Conservation (phyloP, 129 eudicot species). For the Lactuca saligna region DNA sequence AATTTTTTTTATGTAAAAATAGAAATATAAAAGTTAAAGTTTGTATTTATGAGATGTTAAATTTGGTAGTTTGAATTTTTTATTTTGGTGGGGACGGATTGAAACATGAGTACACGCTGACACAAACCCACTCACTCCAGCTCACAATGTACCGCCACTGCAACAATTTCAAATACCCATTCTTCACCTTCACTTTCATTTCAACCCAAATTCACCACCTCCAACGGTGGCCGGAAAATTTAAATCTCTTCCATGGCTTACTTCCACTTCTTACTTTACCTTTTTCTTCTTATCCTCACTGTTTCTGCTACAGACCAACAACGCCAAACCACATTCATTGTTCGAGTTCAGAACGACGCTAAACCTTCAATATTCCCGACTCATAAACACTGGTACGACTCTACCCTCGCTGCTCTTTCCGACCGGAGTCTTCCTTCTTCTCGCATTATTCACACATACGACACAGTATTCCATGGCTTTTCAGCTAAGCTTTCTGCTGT, state of each 20-base stretch:
- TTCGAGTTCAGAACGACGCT: slow-evolving; percentile 61
- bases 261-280: neutral
- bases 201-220: neutral
- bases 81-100: neutral
- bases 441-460: slow-evolving; percentile 63
- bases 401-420: slow-evolving; percentile 45
- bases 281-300: neutral
- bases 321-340: slow-evolving; percentile 51
- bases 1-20: neutral
- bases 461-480: slow-evolving; percentile 84
- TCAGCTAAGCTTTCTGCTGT: slow-evolving; percentile 54
- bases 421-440: neutral
- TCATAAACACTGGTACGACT: slow-evolving; percentile 80
- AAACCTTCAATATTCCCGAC: slow-evolving; percentile 85
- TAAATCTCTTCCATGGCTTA: neutral
- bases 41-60: neutral
- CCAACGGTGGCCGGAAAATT: slow-evolving; percentile 6
- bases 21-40: neutral
- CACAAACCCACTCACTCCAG: slow-evolving; percentile 21
- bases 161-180: slow-evolving; percentile 5
- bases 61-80: neutral
- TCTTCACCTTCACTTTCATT: neutral
- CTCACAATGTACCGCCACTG: neutral
- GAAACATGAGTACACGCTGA: slow-evolving; percentile 12
- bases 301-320: slow-evolving; percentile 16